Base-by-base conservation (phyloP, 257 asterid genomes). In the Jacaranda copaia region DNA sequence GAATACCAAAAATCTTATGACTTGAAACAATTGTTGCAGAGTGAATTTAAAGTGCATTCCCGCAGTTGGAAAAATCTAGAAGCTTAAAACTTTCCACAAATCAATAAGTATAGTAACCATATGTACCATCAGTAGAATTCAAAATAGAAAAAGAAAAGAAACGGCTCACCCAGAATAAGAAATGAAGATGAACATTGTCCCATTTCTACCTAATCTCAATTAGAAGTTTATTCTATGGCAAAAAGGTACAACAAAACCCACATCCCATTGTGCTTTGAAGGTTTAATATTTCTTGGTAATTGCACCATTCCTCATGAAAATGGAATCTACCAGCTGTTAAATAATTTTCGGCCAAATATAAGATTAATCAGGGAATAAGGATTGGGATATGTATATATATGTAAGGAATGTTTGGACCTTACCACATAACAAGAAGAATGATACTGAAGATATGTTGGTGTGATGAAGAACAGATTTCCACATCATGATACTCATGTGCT, bases 1-100 rank as follows among this genome's bases (percentile, higher is more conserved):
- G 38, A 80, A 25, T 62, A 75, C 18, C n/a, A 3, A 74, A 58
- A 72, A 68, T 43, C 52, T 43, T 36, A 6, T 57, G 20, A 60
- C 59, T 63, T 13, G 57, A 38, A 56, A 70, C 39, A 39, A 19
- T 39, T n/a, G 56, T 64, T 56, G 32, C 48, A 59, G 14, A 64
- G 25, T 16, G 46, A 20, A 13, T 19, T 65, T 25, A 73, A 64
- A 32, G 42, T 45, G 68, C 48, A 62, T 3, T 14, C 8, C 3
- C 15, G 13, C 25, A 19, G 4, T 40, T 42, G 18, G 11, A 60
- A 82, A 63, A 46, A 48, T 43, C 5, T 0, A 39, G 8, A 68
- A 46, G 42, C 3, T 5, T 53, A 25, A 46, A 63, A 4, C 16
- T 60, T 59, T 58, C 70, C 58, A 70, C 5, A 51, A 13, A 51